Percentiles rank a stretch among this genome's conserved stretches.
Evolutionary conservation across 331 rosid genomes (phyloP).

Genomic region (Erythrophleum ivorense): DNA sequence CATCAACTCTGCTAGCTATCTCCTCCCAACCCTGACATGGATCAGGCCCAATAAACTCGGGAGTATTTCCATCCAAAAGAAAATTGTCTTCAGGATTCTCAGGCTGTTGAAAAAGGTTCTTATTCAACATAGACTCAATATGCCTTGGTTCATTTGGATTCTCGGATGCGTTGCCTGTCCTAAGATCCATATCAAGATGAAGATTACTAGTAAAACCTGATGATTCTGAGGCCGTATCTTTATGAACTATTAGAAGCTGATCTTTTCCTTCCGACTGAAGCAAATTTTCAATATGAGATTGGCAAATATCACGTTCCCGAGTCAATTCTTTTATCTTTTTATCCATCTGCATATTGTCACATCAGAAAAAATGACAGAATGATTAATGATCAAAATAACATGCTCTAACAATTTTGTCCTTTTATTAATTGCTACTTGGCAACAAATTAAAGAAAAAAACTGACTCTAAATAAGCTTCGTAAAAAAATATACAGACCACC

Average conservation of each 20-base stretch:
- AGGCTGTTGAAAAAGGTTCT: constrained; percentile 44
- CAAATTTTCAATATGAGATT: constrained; percentile 60
- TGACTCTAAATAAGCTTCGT: constrained; percentile 13
- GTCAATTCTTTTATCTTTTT: constrained; percentile 74
- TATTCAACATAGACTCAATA: constrained; percentile 34
- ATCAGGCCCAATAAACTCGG: constrained; percentile 59
- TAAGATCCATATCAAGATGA: constrained; percentile 18
- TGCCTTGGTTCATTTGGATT: constrained; percentile 41
- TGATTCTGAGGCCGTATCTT: constrained; percentile 41
- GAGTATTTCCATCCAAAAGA: constrained; percentile 62
- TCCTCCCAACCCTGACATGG: constrained; percentile 74
- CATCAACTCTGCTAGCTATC: constrained; percentile 44
- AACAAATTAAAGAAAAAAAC: background rate
- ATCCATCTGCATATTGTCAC: constrained; percentile 65
- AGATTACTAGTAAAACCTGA: constrained; percentile 37
- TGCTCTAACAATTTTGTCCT: background rate
- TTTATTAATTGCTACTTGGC: constrained; percentile 18
- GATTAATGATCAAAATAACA: constrained; percentile 21
- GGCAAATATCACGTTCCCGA: constrained; percentile 73
- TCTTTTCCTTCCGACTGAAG: constrained; percentile 54
- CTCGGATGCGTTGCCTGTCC: constrained; percentile 32
- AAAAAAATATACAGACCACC: constrained; percentile 1
- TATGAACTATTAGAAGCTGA: constrained; percentile 39
- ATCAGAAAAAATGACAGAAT: constrained; percentile 32
- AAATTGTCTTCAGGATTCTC: constrained; percentile 55